Percentiles rank a stretch among this genome's conserved stretches.
These are phyloP conservation scores for Exophiala sideris DNA, from an alignment of 2,329 filamentous ascomycete species.

Conservation along the genomic window DNA sequence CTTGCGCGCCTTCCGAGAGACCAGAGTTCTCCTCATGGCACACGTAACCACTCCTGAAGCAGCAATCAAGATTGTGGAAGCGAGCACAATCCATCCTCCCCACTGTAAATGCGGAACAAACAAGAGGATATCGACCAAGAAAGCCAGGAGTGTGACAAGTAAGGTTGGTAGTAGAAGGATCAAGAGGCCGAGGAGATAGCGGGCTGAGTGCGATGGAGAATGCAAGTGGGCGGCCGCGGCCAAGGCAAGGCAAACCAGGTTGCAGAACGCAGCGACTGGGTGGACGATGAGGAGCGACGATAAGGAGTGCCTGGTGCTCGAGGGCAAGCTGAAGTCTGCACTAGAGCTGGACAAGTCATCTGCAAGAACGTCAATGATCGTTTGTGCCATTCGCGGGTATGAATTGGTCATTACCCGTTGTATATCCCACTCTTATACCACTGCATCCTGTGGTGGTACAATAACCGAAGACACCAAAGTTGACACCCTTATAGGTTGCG, in stretches of 20 bases:
- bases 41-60: conserved; percentile 82
- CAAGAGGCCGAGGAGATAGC: conserved; percentile 79
- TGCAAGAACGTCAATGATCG: conserved; percentile 28
- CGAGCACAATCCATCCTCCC: conserved; percentile 91
- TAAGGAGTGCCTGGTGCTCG: conserved; percentile 65
- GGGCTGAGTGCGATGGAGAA: conserved; percentile 79
- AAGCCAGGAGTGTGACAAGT: conserved; percentile 77
- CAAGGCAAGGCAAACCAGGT: conserved; percentile 77
- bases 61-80: conserved; percentile 79
- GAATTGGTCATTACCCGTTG: conserved; percentile 61
- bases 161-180: conserved; percentile 85
- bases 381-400: conserved; percentile 9
- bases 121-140: conserved; percentile 87
- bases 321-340: conserved; percentile 60
- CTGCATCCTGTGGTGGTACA: conserved; percentile 68
- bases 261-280: conserved; percentile 82
- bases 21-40: conserved; percentile 88
- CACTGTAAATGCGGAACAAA: conserved; percentile 92
- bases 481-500: conserved; percentile 69
- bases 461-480: conserved; percentile 90
- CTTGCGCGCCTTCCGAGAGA: conserved; percentile 89
- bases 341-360: conserved; percentile 48
- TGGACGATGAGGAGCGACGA: conserved; percentile 89
- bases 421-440: conserved; percentile 77
- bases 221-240: conserved; percentile 81